phyloP scores from a whole-genome alignment of 352 stramenopile genomes.

The Globisporangium nunn region DNA sequence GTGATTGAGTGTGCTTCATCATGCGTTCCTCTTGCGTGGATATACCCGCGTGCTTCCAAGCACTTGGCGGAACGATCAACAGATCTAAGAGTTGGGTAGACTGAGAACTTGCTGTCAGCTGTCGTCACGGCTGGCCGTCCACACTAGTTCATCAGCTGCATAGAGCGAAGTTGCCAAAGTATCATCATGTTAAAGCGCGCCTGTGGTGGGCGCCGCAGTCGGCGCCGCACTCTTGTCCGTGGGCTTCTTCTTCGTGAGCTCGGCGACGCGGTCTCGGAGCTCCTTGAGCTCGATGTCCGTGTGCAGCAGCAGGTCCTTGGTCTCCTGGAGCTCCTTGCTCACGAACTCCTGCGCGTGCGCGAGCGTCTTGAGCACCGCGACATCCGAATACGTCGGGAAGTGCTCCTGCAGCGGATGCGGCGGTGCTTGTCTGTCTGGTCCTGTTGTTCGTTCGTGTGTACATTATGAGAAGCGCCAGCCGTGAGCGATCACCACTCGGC shows the following conservation, averaged over 20 bases:
- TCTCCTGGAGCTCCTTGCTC: slow-evolving; percentile 59
- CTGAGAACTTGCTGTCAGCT: no score
- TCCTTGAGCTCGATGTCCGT: slow-evolving; percentile 69
- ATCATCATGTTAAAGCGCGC: neutral
- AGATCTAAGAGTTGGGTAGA: no score
- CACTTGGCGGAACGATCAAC: no score
- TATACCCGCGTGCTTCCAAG: neutral
- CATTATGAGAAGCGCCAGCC: no score
- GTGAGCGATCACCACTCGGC: neutral
- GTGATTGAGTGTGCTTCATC: neutral
- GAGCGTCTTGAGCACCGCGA: slow-evolving; percentile 82
- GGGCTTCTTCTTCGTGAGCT: slow-evolving; percentile 72
- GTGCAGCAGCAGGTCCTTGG: slow-evolving; percentile 61
- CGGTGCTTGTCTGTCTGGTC: slow-evolving; percentile 57
- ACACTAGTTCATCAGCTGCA: no score
- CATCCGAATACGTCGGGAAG: slow-evolving; percentile 86
- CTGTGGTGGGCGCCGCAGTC: neutral
- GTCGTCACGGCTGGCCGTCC: no score
- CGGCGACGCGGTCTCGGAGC: slow-evolving; percentile 62
- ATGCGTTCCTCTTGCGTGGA: neutral
- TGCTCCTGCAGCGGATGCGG: slow-evolving; percentile 74
- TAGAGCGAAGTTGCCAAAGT: neutral
- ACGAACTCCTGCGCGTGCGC: slow-evolving; percentile 77
- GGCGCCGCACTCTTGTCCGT: slow-evolving; percentile 36
- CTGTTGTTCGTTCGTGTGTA: slow-evolving; percentile 6